Evolutionary conservation across 441 rosid genomes (phyloP).

Genomic region (Pelargonium fulgidum): DNA sequence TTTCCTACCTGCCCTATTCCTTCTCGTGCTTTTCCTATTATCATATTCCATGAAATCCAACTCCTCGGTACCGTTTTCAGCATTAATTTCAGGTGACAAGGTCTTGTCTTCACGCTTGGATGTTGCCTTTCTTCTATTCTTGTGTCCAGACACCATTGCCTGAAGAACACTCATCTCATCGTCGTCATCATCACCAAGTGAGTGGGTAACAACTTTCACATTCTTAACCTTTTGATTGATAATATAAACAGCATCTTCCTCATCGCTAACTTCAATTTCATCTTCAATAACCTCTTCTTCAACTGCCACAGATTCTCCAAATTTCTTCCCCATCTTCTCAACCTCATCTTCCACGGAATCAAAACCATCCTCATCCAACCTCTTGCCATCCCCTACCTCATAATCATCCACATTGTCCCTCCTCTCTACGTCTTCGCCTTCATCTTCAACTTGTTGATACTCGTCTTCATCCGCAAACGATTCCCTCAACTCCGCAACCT

Average conservation of each 20-base stretch:
- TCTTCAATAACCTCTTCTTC: not conserved
- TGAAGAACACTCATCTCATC: constrained; percentile 57
- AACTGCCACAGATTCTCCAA: not conserved
- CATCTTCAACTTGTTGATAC: not conserved
- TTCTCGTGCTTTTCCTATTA: constrained; percentile 54
- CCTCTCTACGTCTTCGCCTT: not conserved
- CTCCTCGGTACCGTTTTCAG: constrained; percentile 38
- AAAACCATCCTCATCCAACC: not conserved
- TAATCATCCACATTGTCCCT: not conserved
- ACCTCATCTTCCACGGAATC: not conserved
- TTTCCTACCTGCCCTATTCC: constrained; percentile 48
- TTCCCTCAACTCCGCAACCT: constrained; percentile 70
- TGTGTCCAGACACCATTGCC: constrained; percentile 58
- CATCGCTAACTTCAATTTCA: not conserved
- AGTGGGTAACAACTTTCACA: not conserved
- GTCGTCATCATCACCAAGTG: constrained; percentile 16
- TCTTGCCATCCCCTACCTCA: not conserved
- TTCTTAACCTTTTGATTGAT: not conserved
- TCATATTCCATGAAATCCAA: constrained; percentile 48
- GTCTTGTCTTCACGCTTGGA: constrained; percentile 29
- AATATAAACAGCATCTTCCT: not conserved
- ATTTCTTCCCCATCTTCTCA: not conserved
- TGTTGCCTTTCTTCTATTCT: constrained; percentile 34
- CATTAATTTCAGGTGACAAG: constrained; percentile 18
- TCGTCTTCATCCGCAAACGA: constrained; percentile 46